Evolutionary conservation across 1,139 yeast genomes (phyloP).

Genomic region (Nakaseomyces glabratus): DNA sequence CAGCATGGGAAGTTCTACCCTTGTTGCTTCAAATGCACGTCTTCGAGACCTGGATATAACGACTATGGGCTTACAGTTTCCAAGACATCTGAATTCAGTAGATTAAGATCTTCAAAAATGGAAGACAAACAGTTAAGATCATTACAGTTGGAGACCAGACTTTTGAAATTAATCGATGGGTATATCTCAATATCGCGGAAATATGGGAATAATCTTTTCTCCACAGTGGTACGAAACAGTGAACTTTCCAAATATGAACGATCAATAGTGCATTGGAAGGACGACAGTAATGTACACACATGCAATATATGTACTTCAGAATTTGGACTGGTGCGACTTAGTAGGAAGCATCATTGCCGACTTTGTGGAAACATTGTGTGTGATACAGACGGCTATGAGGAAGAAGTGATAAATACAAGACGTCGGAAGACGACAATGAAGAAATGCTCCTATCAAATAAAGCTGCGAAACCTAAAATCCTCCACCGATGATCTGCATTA

Average conservation of each 20-base stretch:
- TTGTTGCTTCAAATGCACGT: conserved; percentile 59
- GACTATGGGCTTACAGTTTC: conserved; percentile 39
- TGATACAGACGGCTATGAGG: conserved; percentile 42
- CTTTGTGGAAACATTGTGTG: conserved; percentile 79
- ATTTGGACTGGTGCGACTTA: conserved; percentile 43
- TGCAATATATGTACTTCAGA: conserved; percentile 58
- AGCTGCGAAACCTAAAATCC: conserved; percentile 36
- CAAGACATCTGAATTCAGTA: conserved; percentile 38
- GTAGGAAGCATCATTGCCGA: conserved; percentile 79
- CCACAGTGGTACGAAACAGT: conserved; percentile 19
- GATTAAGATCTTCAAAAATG: conserved; percentile 34
- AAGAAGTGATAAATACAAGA: not conserved
- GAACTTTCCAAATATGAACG: conserved; percentile 39
- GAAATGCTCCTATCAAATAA: conserved; percentile 68
- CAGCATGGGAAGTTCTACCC: conserved; percentile 55
- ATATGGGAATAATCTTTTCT: conserved; percentile 18
- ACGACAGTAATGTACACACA: conserved; percentile 40
- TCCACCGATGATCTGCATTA: conserved; percentile 29
- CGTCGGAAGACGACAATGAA: conserved; percentile 1
- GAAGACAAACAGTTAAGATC: conserved; percentile 41
- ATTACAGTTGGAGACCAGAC: conserved; percentile 55
- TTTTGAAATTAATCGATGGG: conserved; percentile 40
- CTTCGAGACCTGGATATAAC: conserved; percentile 45
- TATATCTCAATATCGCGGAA: conserved; percentile 18
- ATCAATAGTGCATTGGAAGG: conserved; percentile 60